Evolutionary conservation across 2,329 filamentous ascomycete genomes (phyloP).

Genomic region (Hypocreales sp.): DNA sequence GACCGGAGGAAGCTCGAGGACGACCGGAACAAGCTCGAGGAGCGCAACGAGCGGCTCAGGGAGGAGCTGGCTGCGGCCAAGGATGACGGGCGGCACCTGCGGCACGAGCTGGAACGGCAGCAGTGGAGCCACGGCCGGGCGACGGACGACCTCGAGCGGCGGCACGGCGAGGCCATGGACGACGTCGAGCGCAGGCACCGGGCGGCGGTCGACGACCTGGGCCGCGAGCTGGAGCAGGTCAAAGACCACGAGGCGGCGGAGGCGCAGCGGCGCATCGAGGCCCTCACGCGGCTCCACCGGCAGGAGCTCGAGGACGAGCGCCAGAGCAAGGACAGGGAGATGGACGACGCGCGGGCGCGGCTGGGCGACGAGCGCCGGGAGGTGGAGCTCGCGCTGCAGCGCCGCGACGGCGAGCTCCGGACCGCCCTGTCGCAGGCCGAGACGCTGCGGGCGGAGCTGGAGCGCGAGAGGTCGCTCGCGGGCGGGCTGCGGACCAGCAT

Average conservation of each 20-base stretch:
- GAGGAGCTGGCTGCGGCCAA: conserved; percentile 40
- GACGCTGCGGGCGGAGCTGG: conserved; percentile 31
- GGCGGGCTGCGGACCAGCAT: conserved; percentile 34
- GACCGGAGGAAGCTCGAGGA: too few species aligned
- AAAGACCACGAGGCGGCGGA: conserved; percentile 33
- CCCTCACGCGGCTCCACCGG: conserved; percentile 46
- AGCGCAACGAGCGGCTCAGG: conserved; percentile 35
- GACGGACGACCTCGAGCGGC: conserved; percentile 32
- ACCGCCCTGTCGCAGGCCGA: conserved; percentile 29
- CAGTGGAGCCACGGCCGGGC: conserved; percentile 27
- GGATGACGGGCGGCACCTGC: conserved; percentile 18
- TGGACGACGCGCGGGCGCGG: conserved; percentile 44
- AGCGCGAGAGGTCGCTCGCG: conserved; percentile 50
- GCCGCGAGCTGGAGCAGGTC: conserved; percentile 27
- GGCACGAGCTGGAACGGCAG: conserved; percentile 20
- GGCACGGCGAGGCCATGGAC: conserved; percentile 18
- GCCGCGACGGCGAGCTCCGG: conserved; percentile 39
- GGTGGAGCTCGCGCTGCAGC: conserved; percentile 27
- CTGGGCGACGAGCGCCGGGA: conserved; percentile 36
- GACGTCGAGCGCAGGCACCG: conserved; percentile 26
- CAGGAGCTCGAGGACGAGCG: conserved; percentile 52
- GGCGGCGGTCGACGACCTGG: conserved; percentile 17
- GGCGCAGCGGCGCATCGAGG: conserved; percentile 53
- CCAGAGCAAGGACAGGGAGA: conserved; percentile 39
- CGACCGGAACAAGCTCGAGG: conserved; percentile 28